Evolutionary conservation across 2,329 filamentous ascomycete species (phyloP), one percentile per base, ranked within the genome.

Genomic region (Diplodia corticola): DNA sequence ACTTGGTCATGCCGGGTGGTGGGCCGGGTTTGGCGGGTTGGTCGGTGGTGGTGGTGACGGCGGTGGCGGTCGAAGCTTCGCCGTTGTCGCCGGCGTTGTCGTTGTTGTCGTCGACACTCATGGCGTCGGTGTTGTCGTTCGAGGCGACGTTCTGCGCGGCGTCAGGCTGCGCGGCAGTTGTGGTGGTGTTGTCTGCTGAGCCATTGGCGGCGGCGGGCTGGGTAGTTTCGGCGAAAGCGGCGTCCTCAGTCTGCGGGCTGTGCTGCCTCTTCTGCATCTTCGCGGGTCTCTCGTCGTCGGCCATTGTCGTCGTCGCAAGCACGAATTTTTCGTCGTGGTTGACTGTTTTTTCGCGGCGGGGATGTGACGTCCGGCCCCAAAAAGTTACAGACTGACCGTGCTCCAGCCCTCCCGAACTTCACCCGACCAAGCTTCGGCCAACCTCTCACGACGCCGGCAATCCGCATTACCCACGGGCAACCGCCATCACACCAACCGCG

Each of bases 1-100:
- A 96, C 74, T 98, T 98, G 20, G 94, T 97, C 61, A 65, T 68
- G 66, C 33, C 44, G n/a, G 63, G 57, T 20, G 66, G 46, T 15
- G 44, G 64, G 53, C 35, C 37, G 12, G 60, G 22, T 20, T 64
- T 22, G 65, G 65, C 50, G 69, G 5, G 65, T 65, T 63, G 33
- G 26, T 48, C 63, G 22, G 51, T 7, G 15, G 63, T 4, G 13
- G 44, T 33, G 30, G 5, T 10, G 30, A 10, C 44, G 20, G 33
- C 51, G 30, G 54, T 15, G 15, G 44, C 9, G 5, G 64, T 15
- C n/a, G 35, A 15, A 28, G 33, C 53, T 13, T 37, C 33, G 46
- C 10, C 46, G 28, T 48, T 35, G 59, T 49, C 28, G 57, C 22
- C 37, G 24, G 57, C 57, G 22, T 40, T 24, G 35, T 28, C 49